Evolutionary conservation across 2,329 filamentous ascomycete species (phyloP).

Genomic region (Colletotrichum gigasporum): DNA sequence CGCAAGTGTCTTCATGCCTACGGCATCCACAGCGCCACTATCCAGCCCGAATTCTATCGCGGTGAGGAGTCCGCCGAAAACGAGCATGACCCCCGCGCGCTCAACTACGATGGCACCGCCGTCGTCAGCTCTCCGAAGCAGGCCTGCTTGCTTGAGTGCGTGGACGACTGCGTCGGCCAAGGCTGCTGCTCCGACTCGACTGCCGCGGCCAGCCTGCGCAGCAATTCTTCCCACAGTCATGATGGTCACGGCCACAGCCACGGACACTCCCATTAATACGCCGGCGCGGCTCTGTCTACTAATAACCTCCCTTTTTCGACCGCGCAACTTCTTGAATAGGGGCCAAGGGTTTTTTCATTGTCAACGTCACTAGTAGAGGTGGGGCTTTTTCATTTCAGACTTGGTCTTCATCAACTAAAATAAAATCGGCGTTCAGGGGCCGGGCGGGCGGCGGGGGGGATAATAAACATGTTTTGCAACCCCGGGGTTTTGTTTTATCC

Average conservation of each 20-base stretch:
- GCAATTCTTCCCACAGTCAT: slow-evolving; percentile 40
- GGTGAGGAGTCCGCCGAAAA: slow-evolving; percentile 55
- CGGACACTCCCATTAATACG: slow-evolving; percentile 13
- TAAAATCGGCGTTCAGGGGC: slow-evolving; percentile 19
- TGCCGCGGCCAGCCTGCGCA: slow-evolving; percentile 42
- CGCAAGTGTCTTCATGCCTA: slow-evolving; percentile 92
- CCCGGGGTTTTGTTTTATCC: not conserved
- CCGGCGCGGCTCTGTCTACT: not conserved
- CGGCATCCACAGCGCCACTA: slow-evolving; percentile 96
- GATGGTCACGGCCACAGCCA: slow-evolving; percentile 39
- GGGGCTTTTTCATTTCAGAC: slow-evolving; percentile 1
- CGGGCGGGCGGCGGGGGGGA: slow-evolving; percentile 9
- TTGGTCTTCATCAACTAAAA: no score
- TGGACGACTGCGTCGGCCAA: slow-evolving; percentile 56
- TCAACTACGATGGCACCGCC: slow-evolving; percentile 47
- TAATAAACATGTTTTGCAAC: not conserved
- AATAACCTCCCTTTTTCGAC: not conserved
- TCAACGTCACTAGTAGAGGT: not conserved
- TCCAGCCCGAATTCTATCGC: slow-evolving; percentile 88
- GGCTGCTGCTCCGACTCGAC: slow-evolving; percentile 53
- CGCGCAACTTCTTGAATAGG: not conserved
- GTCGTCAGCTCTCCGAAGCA: slow-evolving; percentile 35
- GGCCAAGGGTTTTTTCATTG: not conserved
- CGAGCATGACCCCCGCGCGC: slow-evolving; percentile 43
- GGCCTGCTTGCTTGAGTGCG: slow-evolving; percentile 62